Evolutionary conservation across 2,329 filamentous ascomycete genomes (phyloP), one percentile per base, ranked within the genome.

Genomic region (Paecilomyces niveus): DNA sequence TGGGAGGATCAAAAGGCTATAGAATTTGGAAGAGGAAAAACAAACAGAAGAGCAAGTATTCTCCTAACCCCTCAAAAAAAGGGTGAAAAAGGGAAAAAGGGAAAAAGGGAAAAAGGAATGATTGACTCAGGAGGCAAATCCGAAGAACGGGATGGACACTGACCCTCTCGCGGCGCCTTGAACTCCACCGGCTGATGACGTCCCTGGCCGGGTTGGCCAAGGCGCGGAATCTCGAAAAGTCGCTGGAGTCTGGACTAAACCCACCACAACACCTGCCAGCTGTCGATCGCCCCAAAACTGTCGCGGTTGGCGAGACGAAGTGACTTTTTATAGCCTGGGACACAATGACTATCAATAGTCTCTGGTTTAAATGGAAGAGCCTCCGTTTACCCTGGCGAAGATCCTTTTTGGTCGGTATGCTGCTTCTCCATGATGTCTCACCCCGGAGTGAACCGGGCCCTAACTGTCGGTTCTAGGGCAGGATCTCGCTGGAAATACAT

Each of bases 351-450:
- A 65, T 79, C 18, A 77, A 76, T 63, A 76, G 74, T 61, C 72
- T 85, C 55, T 88, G 84, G 84, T 82, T 80, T 65, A 81, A 79
- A 72, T 88, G 85, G 85, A 87, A 85, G 71, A 78, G 78, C 67
- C 74, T 86, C 58, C 78, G 78, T 61, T 77, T 88, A 35, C 85
- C 85, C 53, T 87, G 85, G 85, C 77, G 85, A 61, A 81, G 77
- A 68, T 80, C 78, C 56, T 85, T 81, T 73, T 77, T 87, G 39
- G 80, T 82, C 54, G 83, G 83, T 84, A 69, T 62, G 54, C 50
- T 50, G 15, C 57, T 22, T 7, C 22, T 55, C 35, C 54, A 35
- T 58, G 39, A 50, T 54, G 55, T 56, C 13, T 21, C 15, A 33
- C 29, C 31, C 24, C 18, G 26, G 26, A 11, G 53, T 49, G 24